phyloP scores from a whole-genome alignment of 139 green algal species.

The Nannochloris sp. region DNA sequence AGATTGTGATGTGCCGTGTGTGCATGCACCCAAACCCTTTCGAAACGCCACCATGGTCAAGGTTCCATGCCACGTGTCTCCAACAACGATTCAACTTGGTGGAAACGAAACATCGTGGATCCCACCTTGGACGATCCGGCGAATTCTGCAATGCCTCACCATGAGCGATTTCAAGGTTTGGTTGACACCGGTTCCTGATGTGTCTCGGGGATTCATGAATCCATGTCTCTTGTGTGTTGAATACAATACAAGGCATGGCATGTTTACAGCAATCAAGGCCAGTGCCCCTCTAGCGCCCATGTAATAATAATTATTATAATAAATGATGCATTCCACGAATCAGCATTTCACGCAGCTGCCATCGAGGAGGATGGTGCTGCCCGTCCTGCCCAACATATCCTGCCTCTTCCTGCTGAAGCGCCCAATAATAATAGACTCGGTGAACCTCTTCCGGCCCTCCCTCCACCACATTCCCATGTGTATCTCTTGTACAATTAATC shows the following conservation, averaged over 20 bases:
- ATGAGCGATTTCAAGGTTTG: too few relatives aligned
- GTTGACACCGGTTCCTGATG: too few relatives aligned
- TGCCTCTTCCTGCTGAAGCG: constrained; percentile 56
- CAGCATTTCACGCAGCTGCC: constrained; percentile 83
- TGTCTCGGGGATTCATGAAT: neutral
- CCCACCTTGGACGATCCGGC: too few relatives aligned
- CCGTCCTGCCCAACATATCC: constrained; percentile 61
- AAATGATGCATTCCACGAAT: constrained; percentile 54
- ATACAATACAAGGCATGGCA: neutral
- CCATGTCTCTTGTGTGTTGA: neutral
- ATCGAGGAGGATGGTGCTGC: constrained; percentile 63
- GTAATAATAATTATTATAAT: constrained; percentile 17
- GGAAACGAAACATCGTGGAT: too few relatives aligned
- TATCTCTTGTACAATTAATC: constrained; percentile 80
- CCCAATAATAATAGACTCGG: constrained; percentile 27
- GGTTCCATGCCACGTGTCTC: too few relatives aligned
- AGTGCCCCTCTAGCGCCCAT: neutral
- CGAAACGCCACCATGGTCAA: constrained; percentile 22
- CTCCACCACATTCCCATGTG: constrained; percentile 87
- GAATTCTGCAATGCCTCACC: too few relatives aligned
- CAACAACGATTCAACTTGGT: too few relatives aligned
- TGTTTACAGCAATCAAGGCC: neutral
- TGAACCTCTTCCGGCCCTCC: constrained; percentile 69
- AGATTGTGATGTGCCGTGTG: constrained; percentile 42
- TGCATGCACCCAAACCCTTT: constrained; percentile 49